Base-by-base conservation (phyloP, 352 stramenopile genomes). In the Phytophthora sp. region DNA sequence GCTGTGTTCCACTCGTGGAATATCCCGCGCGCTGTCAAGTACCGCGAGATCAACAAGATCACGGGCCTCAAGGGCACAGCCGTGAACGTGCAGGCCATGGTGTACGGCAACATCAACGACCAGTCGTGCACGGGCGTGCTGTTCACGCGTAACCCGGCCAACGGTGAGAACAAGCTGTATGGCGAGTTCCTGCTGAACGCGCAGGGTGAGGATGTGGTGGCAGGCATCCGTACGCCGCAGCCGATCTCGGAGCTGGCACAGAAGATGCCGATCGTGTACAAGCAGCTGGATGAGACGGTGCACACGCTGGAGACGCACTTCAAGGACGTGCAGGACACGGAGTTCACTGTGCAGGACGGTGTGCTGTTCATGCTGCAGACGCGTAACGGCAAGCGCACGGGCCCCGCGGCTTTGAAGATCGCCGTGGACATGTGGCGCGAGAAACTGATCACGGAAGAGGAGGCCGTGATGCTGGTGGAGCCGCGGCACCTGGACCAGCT, bases 41-140 rank as follows among this genome's bases (percentile, higher is more conserved):
- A 71, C 55, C 63, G 63, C 49, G 56, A 66, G 42, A 71, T 71
- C 51, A 67, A 71, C 63, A 71, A 67, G 41, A 71, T 71, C 50
- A 67, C 56, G 31, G 63, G 49, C 12, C 50, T 71, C 63, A 67
- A 71, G 57, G 63, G 63, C 6, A 67, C 57, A 33, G 50, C 63
- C 35, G 49, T 71, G 33, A 67, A 71, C 57, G 63, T 71, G 63
- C 63, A 70, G 31, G 54, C 63, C 39, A 70, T 70, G 63, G 54
- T 65, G 63, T 65, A 65, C 47, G 54, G 56, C 42, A 67, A 71
- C 63, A 71, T 67, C 35, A 71, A 71, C 44, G 64, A 68, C 42
- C 20, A 63, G 33, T 63, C 42, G 57, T 68, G 57, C 51, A 72
- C 64, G 36, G 51, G 64, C 33, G 57, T 72, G 51, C 29, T 68